phyloP scores from a whole-genome alignment of 495 filamentous ascomycete species.

The Aspergillus saccharolyticus region DNA sequence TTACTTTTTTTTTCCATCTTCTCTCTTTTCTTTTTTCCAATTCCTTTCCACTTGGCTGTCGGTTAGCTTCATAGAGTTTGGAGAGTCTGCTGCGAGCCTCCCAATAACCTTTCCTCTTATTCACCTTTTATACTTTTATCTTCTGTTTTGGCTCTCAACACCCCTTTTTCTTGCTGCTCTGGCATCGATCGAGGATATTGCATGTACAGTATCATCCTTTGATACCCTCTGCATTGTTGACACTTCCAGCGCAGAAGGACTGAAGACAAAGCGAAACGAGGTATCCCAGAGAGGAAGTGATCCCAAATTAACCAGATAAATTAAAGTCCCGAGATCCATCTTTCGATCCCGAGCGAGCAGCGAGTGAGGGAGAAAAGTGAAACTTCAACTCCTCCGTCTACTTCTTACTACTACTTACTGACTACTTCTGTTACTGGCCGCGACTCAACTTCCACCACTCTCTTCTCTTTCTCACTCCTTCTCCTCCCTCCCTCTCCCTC shows the following conservation, averaged over 20 bases:
- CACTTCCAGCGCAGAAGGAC: not conserved
- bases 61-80: constrained; percentile 7
- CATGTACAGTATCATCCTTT: not conserved
- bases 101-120: constrained; percentile 21
- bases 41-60: constrained; percentile 4
- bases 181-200: not conserved
- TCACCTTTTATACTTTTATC: constrained; percentile 21
- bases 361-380: no score
- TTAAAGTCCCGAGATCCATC: constrained; percentile 3
- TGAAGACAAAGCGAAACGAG: not conserved
- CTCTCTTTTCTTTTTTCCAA: constrained; percentile 9
- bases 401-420: not conserved
- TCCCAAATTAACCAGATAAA: not conserved
- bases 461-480: constrained; percentile 9
- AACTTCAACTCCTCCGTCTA: no score
- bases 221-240: not conserved
- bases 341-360: constrained; percentile 2
- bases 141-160: constrained; percentile 13
- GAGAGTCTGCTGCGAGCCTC: constrained; percentile 2
- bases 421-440: constrained; percentile 9
- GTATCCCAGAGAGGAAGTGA: not conserved
- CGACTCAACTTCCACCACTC: not conserved
- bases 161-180: not conserved
- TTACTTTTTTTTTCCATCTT: constrained; percentile 3
- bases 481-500: constrained; percentile 17